Base-by-base conservation (phyloP, 176 grass and related monocot genomes). In the Carex myosuroides region DNA sequence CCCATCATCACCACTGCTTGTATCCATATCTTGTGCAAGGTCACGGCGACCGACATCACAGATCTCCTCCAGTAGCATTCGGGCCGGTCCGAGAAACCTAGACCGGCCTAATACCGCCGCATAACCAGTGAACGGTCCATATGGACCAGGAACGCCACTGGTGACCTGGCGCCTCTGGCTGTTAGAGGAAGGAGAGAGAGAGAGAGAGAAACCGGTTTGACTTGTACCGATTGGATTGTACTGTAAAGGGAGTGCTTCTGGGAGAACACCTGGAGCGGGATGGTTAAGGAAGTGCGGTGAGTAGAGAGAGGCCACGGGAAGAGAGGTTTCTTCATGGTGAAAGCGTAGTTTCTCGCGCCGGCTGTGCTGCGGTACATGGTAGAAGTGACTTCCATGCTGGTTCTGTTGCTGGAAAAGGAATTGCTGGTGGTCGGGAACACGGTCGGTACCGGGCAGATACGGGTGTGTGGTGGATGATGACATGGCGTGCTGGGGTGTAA, bases 291-390 rank as follows among this genome's bases (percentile, higher is more conserved):
- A 87, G 81, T 46, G 70, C 5, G n/a, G 88, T 46, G 60, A 48
- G 41, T 66, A 82, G 70, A 32, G 62, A 79, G 81, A 83, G 13
- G 60, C 81, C 42, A 83, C 61, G 35, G 87, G 54, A 44, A 84
- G 69, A 61, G 87, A 73, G 58, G 8, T 24, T 16, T 90, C 88
- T 30, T 99, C 97, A 4, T 82, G 81, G 6, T 85, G 91, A 84
- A 90, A 99, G 3, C 97, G 93, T 11, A 99, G 97, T 89, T 99
- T 96, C 97, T 96, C 97, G 54, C 97, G 88, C 0, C 97, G 90
- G 85, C 97, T 96, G 90, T 94, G 97, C 71, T 96, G 91, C 48
- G 97, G 91, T 54, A 99, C 91, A 87, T 99, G 93, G 88, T 91
- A 99, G 13, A 92, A 82, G 87, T 95, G 90, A 53, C 46, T 88